Evolutionary conservation across 2,329 filamentous ascomycete species (phyloP), one percentile per base, ranked within the genome.

Genomic region (Cytospora mali): DNA sequence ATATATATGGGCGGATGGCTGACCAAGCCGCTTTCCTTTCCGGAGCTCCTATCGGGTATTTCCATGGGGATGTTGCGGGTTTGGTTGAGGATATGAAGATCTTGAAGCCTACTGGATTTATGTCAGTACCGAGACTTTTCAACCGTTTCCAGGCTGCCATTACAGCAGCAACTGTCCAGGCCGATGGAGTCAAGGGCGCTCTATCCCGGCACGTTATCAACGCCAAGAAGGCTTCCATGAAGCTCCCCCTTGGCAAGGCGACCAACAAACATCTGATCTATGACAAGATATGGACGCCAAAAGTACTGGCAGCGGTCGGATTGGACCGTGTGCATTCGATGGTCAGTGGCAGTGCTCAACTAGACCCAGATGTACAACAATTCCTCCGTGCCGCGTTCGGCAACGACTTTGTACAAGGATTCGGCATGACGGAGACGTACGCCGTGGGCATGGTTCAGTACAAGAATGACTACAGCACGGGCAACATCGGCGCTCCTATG

Each of bases 391-490:
- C 93, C 46, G 90, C 91, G 31, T 91, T 96, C 67, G 89, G 85
- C 64, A 91, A 89, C 76, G 82, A 87, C 71, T 90, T 98, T 71
- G 76, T 85, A 33, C 94, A 98, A 77, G 95, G 94, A 31, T 99
- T 94, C 75, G 95, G 95, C 55, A 81, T 99, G 75, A 99, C 95
- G 1, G 95, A 99, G 78, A 91, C 93, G 0, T 97, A 96, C 71
- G 93, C 93, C 50, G 84, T 89, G 31, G 87, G 85, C 25, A 82
- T 89, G 14, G 84, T 86, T 39, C 95, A 98, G 78, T 71, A 85
- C 13, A 75, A 79, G 2, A 83, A 83, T 53, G 95, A 99, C 75
- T 87, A 91, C 72, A 84, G 83, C 10, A 79, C 88, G 5, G 93
- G 92, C 65, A 96, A 93, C 77, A 94, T 94, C 69, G 95, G 95